phyloP scores from a whole-genome alignment of 768 basidiomycete species.

The Lyophyllum atratum region DNA sequence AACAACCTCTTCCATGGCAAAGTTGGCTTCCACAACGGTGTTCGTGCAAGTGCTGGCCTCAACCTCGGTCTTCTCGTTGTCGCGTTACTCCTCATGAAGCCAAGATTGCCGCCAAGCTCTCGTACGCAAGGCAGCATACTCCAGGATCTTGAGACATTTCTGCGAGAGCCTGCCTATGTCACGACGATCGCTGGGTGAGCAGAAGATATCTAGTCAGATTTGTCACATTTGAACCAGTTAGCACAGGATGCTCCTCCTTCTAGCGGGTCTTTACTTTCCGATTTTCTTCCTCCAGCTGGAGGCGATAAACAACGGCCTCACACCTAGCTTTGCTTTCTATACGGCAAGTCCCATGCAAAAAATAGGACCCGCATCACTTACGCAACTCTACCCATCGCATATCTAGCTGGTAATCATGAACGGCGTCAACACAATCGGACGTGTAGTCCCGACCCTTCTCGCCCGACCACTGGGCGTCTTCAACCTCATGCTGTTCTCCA shows the following conservation, averaged over 20 bases:
- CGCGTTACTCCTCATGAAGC: constrained; percentile 33
- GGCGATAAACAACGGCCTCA: constrained; percentile 47
- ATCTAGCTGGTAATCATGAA: constrained; percentile 54
- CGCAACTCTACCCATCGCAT: background rate
- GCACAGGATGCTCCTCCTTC: constrained; percentile 33
- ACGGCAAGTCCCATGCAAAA: constrained; percentile 38
- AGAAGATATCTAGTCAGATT: background rate
- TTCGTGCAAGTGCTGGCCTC: constrained; percentile 41
- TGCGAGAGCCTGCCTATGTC: constrained; percentile 45
- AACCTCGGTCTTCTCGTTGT: constrained; percentile 28
- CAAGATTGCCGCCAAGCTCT: constrained; percentile 41
- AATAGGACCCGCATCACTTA: constrained; percentile 17
- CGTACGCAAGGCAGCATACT: constrained; percentile 29
- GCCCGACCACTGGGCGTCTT: constrained; percentile 29
- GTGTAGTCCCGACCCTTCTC: constrained; percentile 36
- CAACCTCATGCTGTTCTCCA: constrained; percentile 32
- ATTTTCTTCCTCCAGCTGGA: constrained; percentile 62
- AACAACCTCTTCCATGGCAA: constrained; percentile 51
- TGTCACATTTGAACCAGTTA: background rate
- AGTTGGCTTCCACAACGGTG: constrained; percentile 54
- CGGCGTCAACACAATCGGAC: constrained; percentile 43
- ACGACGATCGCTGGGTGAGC: constrained; percentile 39
- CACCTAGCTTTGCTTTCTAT: constrained; percentile 53
- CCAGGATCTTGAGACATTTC: constrained; percentile 32
- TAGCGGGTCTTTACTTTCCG: constrained; percentile 47